Conservation (phyloP, 768 basidiomycete genomes). For the Leccinum barrowsii region DNA sequence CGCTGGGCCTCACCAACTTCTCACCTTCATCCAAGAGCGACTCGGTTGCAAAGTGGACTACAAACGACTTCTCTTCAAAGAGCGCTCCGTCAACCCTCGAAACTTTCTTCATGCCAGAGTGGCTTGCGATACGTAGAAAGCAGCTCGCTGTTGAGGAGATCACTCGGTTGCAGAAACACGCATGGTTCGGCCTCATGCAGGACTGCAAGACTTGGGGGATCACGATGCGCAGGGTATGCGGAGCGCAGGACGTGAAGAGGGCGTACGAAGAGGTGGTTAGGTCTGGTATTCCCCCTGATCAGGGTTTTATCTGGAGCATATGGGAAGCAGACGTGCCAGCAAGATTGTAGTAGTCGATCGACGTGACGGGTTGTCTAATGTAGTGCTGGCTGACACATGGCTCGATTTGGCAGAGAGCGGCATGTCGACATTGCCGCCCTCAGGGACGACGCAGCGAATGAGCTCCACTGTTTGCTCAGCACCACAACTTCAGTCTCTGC, state of each 20-base stretch:
- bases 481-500: not conserved
- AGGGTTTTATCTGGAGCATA: constrained; percentile 62
- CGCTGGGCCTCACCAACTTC: constrained; percentile 56
- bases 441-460: constrained; percentile 3
- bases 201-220: constrained; percentile 55
- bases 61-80: constrained; percentile 31
- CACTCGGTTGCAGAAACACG: constrained; percentile 45
- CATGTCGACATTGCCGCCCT: not conserved
- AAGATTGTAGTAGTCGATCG: constrained; percentile 12
- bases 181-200: constrained; percentile 58
- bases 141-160: constrained; percentile 48
- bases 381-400: not conserved
- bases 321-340: constrained; percentile 42
- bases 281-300: constrained; percentile 49
- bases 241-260: constrained; percentile 43
- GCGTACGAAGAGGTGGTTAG: constrained; percentile 47
- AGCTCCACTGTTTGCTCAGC: not conserved
- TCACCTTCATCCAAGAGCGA: constrained; percentile 40
- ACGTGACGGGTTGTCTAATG: too few species aligned
- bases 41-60: constrained; percentile 36
- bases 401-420: not conserved
- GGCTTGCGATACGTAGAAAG: constrained; percentile 53
- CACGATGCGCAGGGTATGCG: constrained; percentile 44
- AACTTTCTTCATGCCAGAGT: constrained; percentile 67
- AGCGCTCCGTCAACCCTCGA: constrained; percentile 32